Evolutionary conservation across 495 filamentous ascomycete species (phyloP).

Genomic region (Aspergillus nidulans): DNA sequence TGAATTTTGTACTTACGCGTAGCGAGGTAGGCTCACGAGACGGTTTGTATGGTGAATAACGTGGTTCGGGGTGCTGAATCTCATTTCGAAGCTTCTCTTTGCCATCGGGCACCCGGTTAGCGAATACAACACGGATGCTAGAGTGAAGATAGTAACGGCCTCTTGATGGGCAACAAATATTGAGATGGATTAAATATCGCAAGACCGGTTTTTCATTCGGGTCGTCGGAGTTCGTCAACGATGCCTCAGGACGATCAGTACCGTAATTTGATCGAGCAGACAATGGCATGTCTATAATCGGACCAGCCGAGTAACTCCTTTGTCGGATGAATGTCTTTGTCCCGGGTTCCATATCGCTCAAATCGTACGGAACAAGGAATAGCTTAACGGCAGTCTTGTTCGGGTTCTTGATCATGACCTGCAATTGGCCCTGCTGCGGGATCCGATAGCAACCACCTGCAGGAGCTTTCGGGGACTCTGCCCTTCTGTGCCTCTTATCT

Average conservation of each 20-base stretch:
- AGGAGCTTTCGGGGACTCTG: slow-evolving; percentile 67
- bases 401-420: slow-evolving; percentile 95
- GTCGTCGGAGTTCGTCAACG: slow-evolving; percentile 37
- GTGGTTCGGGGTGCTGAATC: slow-evolving; percentile 81
- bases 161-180: slow-evolving; percentile 82
- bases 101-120: slow-evolving; percentile 93
- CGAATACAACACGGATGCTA: slow-evolving; percentile 90
- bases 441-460: slow-evolving; percentile 90
- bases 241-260: slow-evolving; percentile 39
- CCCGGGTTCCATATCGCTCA: slow-evolving; percentile 90
- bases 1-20: slow-evolving; percentile 33
- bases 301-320: slow-evolving; percentile 85
- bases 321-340: slow-evolving; percentile 97
- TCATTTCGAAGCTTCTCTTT: slow-evolving; percentile 93
- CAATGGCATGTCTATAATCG: slow-evolving; percentile 68
- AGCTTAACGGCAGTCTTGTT: slow-evolving; percentile 96
- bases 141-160: slow-evolving; percentile 90
- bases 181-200: slow-evolving; percentile 88
- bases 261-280: slow-evolving; percentile 47
- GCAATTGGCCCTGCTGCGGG: slow-evolving; percentile 89
- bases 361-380: slow-evolving; percentile 91
- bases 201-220: slow-evolving; percentile 70
- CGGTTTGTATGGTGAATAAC: slow-evolving; percentile 81
- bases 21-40: slow-evolving; percentile 37
- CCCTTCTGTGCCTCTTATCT: slow-evolving; percentile 55